Conservation (phyloP, 305 asterid genomes). For the Solanum chacoense region DNA sequence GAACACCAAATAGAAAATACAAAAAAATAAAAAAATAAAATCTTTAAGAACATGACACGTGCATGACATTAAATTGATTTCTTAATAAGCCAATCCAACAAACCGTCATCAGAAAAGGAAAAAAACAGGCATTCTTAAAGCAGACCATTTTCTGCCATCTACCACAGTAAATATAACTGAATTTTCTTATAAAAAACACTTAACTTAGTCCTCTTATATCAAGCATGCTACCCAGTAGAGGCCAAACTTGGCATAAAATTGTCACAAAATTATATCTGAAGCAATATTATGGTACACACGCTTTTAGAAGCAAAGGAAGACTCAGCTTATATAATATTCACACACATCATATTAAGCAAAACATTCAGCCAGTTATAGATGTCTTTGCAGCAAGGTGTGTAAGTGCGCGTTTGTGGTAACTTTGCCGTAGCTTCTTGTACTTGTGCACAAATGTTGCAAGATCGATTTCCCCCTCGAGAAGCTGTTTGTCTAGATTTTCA, state of each 20-base stretch:
- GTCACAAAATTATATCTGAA: not conserved
- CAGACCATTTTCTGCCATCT: not conserved
- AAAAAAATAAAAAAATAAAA: too few relatives aligned
- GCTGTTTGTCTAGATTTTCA: constrained; percentile 67
- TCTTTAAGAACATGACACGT: not conserved
- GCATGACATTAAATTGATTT: not conserved
- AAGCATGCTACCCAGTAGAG: not conserved
- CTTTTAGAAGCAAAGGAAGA: not conserved
- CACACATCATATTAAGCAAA: not conserved
- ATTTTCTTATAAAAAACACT: not conserved
- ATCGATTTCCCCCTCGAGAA: constrained; percentile 66
- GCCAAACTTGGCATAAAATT: not conserved
- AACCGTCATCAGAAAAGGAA: too few relatives aligned
- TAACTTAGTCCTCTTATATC: not conserved
- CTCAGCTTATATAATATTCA: not conserved
- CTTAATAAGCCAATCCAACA: not conserved
- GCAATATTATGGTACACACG: not conserved
- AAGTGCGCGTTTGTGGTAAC: constrained; percentile 73
- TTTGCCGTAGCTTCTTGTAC: constrained; percentile 68
- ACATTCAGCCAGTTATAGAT: constrained; percentile 30
- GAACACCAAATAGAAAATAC: fast-evolving
- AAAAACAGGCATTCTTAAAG: not conserved
- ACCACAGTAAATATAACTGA: not conserved
- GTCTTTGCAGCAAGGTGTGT: constrained; percentile 87
- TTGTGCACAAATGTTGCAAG: constrained; percentile 56